A percentile compares a stretch with the other conserved stretches of the same genome.
These are phyloP conservation scores for Leccinum sublutescens DNA, from an alignment of 768 basidiomycete genomes.

Conservation along the genomic window DNA sequence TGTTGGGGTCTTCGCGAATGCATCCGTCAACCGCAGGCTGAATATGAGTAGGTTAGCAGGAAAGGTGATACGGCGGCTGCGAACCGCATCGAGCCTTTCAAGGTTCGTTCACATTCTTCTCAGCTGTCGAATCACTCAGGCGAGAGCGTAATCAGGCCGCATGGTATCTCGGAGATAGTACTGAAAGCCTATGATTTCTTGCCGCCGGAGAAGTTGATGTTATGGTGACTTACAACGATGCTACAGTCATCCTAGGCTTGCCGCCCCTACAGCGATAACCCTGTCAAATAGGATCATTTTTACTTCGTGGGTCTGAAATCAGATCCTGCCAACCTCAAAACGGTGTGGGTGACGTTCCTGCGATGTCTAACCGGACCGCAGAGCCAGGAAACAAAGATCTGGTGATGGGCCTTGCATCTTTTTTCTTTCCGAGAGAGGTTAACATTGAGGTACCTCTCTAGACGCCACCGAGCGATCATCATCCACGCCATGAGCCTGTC, in stretches of 20 bases:
- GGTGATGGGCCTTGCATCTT: constrained; percentile 28
- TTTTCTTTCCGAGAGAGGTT: not conserved
- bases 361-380: constrained; percentile 50
- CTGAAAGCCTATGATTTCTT: constrained; percentile 45
- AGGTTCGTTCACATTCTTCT: constrained; percentile 31
- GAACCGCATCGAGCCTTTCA: constrained; percentile 28
- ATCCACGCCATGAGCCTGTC: constrained; percentile 26
- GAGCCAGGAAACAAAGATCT: constrained; percentile 42
- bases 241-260: constrained; percentile 34
- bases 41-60: constrained; percentile 41
- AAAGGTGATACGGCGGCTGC: constrained; percentile 12
- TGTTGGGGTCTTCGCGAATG: constrained; percentile 5
- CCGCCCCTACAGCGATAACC: not conserved
- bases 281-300: constrained; percentile 43
- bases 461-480: constrained; percentile 30
- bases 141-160: constrained; percentile 38
- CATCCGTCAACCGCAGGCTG: constrained; percentile 18
- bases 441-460: constrained; percentile 7
- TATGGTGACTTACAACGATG: constrained; percentile 50
- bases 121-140: not conserved
- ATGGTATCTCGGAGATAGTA: constrained; percentile 59
- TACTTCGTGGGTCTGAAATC: constrained; percentile 45
- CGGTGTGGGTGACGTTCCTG: constrained; percentile 26
- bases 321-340: constrained; percentile 46
- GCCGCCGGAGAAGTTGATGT: constrained; percentile 44